These are phyloP conservation scores for Phytophthora constricta DNA, from an alignment of 352 stramenopile genomes.

Conservation along the genomic window DNA sequence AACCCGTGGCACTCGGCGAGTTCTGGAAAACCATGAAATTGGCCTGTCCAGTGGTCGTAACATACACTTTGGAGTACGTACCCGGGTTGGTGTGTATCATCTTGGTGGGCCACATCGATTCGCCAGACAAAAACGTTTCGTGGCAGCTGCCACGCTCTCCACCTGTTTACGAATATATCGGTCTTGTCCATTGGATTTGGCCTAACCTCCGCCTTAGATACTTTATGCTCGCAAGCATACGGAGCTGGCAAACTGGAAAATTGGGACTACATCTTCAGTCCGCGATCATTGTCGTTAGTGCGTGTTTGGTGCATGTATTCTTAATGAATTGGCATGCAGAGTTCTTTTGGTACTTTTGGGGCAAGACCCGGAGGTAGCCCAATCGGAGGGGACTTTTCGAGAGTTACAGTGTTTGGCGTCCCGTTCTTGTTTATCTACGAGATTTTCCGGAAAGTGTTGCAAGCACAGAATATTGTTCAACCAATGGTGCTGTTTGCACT, in stretches of 20 bases:
- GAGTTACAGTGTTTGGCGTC: constrained; percentile 67
- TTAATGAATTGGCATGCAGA: constrained; percentile 71
- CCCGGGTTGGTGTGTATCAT: constrained; percentile 67
- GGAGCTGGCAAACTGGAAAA: constrained; percentile 55
- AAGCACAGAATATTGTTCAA: constrained; percentile 73
- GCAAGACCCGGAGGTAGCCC: constrained; percentile 64
- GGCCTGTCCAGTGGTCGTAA: constrained; percentile 56
- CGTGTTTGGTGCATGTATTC: constrained; percentile 56
- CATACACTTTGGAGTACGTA: constrained; percentile 61
- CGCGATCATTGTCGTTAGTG: constrained; percentile 57
- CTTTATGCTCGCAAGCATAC: constrained; percentile 74
- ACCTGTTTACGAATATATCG: no score
- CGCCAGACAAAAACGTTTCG: constrained; percentile 67
- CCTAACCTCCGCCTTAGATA: no score
- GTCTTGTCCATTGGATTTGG: no score
- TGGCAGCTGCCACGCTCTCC: constrained; percentile 66
- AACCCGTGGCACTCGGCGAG: constrained; percentile 51
- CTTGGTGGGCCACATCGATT: constrained; percentile 68
- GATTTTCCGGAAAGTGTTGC: constrained; percentile 73
- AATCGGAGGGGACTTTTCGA: constrained; percentile 59
- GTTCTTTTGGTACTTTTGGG: constrained; percentile 56
- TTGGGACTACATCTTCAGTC: constrained; percentile 83
- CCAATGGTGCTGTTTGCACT: constrained; percentile 69
- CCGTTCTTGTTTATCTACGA: constrained; percentile 85
- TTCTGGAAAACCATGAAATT: constrained; percentile 52